These are phyloP conservation scores for Colletotrichum echinochloae DNA, from an alignment of 2,329 filamentous ascomycete genomes.

Conservation along the genomic window DNA sequence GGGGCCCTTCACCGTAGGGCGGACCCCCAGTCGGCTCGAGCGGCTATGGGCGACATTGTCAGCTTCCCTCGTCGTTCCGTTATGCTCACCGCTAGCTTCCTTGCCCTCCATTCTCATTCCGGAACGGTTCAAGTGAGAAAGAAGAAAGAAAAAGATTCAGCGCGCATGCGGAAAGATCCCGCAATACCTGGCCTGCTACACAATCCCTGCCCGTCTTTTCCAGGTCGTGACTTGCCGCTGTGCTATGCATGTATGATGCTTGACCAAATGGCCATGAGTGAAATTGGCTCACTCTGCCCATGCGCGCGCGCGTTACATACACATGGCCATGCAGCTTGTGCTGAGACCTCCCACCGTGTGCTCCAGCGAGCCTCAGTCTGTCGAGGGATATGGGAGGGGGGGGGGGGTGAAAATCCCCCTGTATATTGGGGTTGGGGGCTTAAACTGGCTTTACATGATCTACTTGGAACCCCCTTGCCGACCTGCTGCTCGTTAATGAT, in stretches of 20 bases:
- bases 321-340: conserved; percentile 30
- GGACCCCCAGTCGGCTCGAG: conserved; percentile 5
- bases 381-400: too few relatives aligned
- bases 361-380: conserved; percentile 14
- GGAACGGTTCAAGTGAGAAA: not conserved
- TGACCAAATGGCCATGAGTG: conserved; percentile 27
- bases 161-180: not conserved
- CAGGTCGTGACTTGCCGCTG: conserved; percentile 13
- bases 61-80: conserved; percentile 4
- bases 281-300: conserved; percentile 7
- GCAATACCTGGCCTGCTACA: not conserved
- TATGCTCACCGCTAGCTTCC: conserved; percentile 26
- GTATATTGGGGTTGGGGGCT: conserved; percentile 37
- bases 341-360: conserved; percentile 5
- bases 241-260: conserved; percentile 22
- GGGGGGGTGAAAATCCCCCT: conserved; percentile 15
- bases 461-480: conserved; percentile 26
- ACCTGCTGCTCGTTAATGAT: conserved; percentile 13
- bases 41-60: conserved; percentile 15
- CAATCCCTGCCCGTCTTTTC: conserved; percentile 14
- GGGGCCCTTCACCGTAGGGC: not conserved
- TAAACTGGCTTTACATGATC: conserved; percentile 30
- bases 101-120: not conserved
- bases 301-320: conserved; percentile 20
- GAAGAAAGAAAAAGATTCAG: not conserved